Percentiles rank a stretch among this genome's conserved stretches.
These are phyloP conservation scores for Wickerhamiella musiphila DNA, from an alignment of 805 yeast genomes.

Conservation along the genomic window DNA sequence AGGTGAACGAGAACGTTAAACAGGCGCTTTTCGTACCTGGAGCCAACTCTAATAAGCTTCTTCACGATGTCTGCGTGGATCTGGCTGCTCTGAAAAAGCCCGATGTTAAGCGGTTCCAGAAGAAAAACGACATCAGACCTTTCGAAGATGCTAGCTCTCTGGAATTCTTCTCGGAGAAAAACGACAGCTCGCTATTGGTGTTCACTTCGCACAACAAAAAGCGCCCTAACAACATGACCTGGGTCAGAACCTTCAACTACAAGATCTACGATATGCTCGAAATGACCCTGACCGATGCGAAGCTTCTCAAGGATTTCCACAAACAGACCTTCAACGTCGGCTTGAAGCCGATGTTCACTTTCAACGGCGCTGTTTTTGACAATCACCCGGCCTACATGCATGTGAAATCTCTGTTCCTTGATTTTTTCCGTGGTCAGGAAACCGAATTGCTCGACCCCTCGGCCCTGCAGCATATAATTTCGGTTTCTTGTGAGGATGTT, in stretches of 20 bases:
- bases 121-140: slow-evolving; percentile 79
- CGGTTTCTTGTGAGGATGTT: slow-evolving; percentile 64
- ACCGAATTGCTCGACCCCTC: slow-evolving; percentile 80
- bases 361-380: slow-evolving; percentile 86
- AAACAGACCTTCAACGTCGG: slow-evolving; percentile 72
- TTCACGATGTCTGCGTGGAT: slow-evolving; percentile 83
- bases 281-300: slow-evolving; percentile 42
- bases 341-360: slow-evolving; percentile 81
- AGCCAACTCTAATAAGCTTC: slow-evolving; percentile 51
- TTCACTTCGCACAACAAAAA: slow-evolving; percentile 70
- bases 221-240: slow-evolving; percentile 80
- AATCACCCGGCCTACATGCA: slow-evolving; percentile 73
- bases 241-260: slow-evolving; percentile 76
- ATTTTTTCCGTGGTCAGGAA: slow-evolving; percentile 76
- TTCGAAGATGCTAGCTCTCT: slow-evolving; percentile 75
- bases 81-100: slow-evolving; percentile 85
- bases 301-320: slow-evolving; percentile 64
- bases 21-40: slow-evolving; percentile 88
- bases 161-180: slow-evolving; percentile 90
- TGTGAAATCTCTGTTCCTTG: slow-evolving; percentile 73
- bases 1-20: slow-evolving; percentile 76
- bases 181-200: slow-evolving; percentile 74
- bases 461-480: slow-evolving; percentile 80
- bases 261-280: slow-evolving; percentile 91
- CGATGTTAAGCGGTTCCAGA: slow-evolving; percentile 64